Percentiles rank a stretch among this genome's conserved stretches.
Evolutionary conservation across 768 basidiomycete species (phyloP).

Genomic region (Tricholoma hemisulphureum): DNA sequence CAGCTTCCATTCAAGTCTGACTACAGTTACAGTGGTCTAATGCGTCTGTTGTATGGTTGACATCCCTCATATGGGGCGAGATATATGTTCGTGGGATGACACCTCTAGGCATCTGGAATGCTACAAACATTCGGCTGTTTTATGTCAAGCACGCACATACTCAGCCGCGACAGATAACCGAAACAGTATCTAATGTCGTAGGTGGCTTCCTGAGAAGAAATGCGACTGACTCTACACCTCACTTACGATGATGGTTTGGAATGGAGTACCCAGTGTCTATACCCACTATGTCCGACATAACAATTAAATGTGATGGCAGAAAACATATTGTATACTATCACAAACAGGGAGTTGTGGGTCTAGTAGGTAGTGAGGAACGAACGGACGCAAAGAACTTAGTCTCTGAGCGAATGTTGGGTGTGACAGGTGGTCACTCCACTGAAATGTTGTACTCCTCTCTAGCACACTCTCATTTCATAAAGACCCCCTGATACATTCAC

Average conservation of each 20-base stretch:
- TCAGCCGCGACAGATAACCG: conserved; percentile 70
- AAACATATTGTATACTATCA: too few relatives aligned
- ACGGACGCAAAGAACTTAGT: too few relatives aligned
- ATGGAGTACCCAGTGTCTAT: too few relatives aligned
- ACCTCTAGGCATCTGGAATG: conserved; percentile 86
- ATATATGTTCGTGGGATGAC: conserved; percentile 89
- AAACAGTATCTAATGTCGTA: conserved; percentile 77
- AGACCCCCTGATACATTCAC: too few relatives aligned
- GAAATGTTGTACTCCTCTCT: too few relatives aligned
- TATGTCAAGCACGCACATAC: conserved; percentile 82
- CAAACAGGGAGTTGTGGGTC: too few relatives aligned
- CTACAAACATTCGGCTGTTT: conserved; percentile 86
- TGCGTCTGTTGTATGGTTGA: conserved; percentile 87
- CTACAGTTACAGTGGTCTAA: conserved; percentile 76
- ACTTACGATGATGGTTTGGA: conserved; percentile 1
- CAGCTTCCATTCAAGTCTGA: conserved; percentile 6
- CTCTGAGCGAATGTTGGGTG: too few relatives aligned
- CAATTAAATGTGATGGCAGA: too few relatives aligned
- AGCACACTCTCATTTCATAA: too few relatives aligned
- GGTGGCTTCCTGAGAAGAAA: conserved; percentile 69
- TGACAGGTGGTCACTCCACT: too few relatives aligned
- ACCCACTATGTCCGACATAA: too few relatives aligned
- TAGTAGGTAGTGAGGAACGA: too few relatives aligned
- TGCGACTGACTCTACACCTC: conserved; percentile 32
- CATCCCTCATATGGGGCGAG: conserved; percentile 93